Percentiles rank a stretch among this genome's conserved stretches.
These are phyloP conservation scores for Blastobotrys robertii DNA, from an alignment of 805 yeast species.

Conservation along the genomic window DNA sequence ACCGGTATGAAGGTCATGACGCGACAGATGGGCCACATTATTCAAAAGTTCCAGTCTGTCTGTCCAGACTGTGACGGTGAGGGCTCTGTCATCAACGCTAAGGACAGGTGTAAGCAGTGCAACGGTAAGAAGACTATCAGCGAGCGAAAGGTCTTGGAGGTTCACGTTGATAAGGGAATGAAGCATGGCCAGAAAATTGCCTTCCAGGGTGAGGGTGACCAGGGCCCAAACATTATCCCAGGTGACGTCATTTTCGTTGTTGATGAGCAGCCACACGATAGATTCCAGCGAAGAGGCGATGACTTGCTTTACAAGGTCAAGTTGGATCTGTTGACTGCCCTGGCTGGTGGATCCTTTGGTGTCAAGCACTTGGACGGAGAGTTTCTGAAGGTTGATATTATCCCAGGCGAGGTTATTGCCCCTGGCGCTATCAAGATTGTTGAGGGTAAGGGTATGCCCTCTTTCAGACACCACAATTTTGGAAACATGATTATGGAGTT, in stretches of 20 bases:
- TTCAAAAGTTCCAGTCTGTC: constrained; percentile 91
- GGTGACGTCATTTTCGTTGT: constrained; percentile 94
- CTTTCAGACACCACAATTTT: constrained; percentile 73
- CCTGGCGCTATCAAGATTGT: constrained; percentile 78
- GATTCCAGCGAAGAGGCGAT: constrained; percentile 80
- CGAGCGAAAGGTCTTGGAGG: constrained; percentile 90
- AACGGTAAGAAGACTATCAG: constrained; percentile 76
- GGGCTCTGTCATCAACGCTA: constrained; percentile 79
- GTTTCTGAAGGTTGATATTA: constrained; percentile 67
- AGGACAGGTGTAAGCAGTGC: constrained; percentile 83
- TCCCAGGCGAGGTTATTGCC: constrained; percentile 87
- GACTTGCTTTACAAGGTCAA: constrained; percentile 80
- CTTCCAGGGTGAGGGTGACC: constrained; percentile 95
- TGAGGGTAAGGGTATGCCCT: constrained; percentile 96
- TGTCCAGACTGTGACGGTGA: constrained; percentile 90
- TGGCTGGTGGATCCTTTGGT: constrained; percentile 90
- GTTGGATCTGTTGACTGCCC: constrained; percentile 85
- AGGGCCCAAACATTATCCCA: constrained; percentile 86
- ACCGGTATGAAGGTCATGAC: constrained; percentile 84
- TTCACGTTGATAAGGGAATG: constrained; percentile 96
- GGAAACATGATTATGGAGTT: constrained; percentile 86
- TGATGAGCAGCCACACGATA: constrained; percentile 78
- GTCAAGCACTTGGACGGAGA: constrained; percentile 89
- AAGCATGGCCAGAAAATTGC: constrained; percentile 83
- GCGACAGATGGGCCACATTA: constrained; percentile 99